A percentile compares a stretch with the other conserved stretches of the same genome.
Evolutionary conservation across 192 early-diverging fungal species (phyloP).

Genomic region (Podila clonocystis): DNA sequence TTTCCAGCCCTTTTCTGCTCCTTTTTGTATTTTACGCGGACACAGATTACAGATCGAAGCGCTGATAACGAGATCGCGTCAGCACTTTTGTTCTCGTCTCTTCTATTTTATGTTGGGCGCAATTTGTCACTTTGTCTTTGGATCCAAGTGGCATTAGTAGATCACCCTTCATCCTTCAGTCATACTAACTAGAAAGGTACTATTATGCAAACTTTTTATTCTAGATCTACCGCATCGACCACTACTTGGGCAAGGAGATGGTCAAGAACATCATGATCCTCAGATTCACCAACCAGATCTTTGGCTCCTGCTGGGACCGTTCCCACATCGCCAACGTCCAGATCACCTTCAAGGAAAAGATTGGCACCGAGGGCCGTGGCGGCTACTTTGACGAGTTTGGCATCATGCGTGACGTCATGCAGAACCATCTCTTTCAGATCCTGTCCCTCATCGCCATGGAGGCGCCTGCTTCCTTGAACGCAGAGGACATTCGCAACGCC

Average conservation of each 20-base stretch:
- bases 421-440: constrained; percentile 91
- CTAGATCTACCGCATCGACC: constrained; percentile 93
- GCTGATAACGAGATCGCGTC: constrained; percentile 3
- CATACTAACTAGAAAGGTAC: neutral
- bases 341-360: constrained; percentile 96
- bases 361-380: constrained; percentile 96
- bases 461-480: constrained; percentile 81
- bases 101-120: neutral
- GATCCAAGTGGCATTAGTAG: neutral
- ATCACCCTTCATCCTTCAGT: no score
- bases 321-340: constrained; percentile 89
- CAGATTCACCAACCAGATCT: constrained; percentile 90
- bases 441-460: constrained; percentile 95
- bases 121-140: neutral
- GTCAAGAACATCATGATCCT: constrained; percentile 94
- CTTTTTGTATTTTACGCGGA: neutral
- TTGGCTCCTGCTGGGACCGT: constrained; percentile 88
- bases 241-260: constrained; percentile 98
- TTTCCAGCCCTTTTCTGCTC: neutral
- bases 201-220: neutral
- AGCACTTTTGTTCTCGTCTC: neutral
- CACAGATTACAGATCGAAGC: neutral
- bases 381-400: constrained; percentile 99
- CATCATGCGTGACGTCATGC: constrained; percentile 91
- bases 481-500: constrained; percentile 92